Conservation (phyloP, 106 monocot genomes). For the Dendrobium chrysotoxum region DNA sequence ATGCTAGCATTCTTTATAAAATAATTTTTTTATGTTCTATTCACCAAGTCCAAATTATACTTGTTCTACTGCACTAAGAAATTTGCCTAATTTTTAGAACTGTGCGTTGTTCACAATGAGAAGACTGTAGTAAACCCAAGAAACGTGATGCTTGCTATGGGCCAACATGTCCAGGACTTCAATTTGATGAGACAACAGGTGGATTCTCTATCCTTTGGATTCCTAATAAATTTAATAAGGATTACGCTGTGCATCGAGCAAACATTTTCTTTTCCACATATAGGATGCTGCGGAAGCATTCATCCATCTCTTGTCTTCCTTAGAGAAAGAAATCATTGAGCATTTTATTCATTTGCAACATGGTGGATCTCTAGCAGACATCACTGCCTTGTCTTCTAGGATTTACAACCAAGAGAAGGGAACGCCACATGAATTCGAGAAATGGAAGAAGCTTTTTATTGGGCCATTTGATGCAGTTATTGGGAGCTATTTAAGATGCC, state of each 20-base stretch:
- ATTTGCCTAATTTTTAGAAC: conserved; percentile 35
- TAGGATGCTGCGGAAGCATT: conserved; percentile 96
- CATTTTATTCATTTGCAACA: conserved; percentile 19
- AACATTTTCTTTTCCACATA: conserved; percentile 9
- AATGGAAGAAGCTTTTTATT: conserved; percentile 44
- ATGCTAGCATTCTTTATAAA: background rate
- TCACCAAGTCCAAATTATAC: background rate
- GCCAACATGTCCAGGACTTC: conserved; percentile 50
- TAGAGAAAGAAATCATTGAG: conserved; percentile 57
- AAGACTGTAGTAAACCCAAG: conserved; percentile 50
- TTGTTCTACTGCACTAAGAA: background rate
- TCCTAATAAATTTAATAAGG: background rate
- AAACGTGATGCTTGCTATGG: conserved; percentile 65
- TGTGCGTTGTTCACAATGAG: conserved; percentile 38
- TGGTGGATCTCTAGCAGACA: conserved; percentile 43
- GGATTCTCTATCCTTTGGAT: background rate
- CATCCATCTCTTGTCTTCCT: conserved; percentile 62
- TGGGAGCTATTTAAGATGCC: conserved; percentile 69
- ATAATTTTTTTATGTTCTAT: background rate
- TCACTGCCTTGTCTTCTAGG: conserved; percentile 32
- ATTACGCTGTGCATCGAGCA: background rate
- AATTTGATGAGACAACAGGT: conserved; percentile 86
- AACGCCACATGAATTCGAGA: conserved; percentile 28
- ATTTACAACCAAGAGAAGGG: conserved; percentile 25
- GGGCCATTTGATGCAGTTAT: conserved; percentile 76